These are phyloP conservation scores for Euphorbia lathyris DNA, from an alignment of 345 rosid genomes.

Conservation along the genomic window DNA sequence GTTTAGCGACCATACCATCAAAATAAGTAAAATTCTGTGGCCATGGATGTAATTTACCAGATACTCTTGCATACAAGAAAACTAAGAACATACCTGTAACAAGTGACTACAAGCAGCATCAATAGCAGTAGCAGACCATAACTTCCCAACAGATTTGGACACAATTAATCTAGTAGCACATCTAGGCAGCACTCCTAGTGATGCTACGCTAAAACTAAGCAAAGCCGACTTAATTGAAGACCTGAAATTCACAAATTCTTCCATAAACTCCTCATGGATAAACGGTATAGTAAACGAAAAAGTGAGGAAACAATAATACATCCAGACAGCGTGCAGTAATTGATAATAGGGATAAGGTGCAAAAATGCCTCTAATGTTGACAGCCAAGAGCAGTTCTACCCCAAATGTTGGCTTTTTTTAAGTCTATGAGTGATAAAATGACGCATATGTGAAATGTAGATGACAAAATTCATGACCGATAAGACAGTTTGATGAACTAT, in stretches of 20 bases:
- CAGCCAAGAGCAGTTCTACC: no score
- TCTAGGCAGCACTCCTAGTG: constrained; percentile 59
- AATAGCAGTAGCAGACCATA: constrained; percentile 67
- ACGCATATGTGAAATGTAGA: no score
- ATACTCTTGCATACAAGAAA: background rate
- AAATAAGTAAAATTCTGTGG: no score
- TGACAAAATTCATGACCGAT: no score
- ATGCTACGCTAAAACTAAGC: constrained; percentile 44
- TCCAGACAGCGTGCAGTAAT: background rate
- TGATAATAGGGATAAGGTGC: no score
- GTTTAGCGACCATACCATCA: no score
- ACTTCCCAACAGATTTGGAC: constrained; percentile 46
- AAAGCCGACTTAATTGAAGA: constrained; percentile 47
- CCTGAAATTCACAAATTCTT: constrained; percentile 47
- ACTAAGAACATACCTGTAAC: constrained; percentile 46
- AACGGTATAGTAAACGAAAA: background rate
- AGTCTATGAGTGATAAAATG: no score
- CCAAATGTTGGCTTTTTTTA: no score
- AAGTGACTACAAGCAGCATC: constrained; percentile 67
- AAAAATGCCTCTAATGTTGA: no score
- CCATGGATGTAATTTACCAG: no score
- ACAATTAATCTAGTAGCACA: constrained; percentile 40
- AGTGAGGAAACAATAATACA: background rate
- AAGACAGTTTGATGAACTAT: no score
- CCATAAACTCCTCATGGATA: constrained; percentile 7